These are phyloP conservation scores for Penicillium expansum DNA, from an alignment of 2,329 filamentous ascomycete genomes.

Conservation along the genomic window DNA sequence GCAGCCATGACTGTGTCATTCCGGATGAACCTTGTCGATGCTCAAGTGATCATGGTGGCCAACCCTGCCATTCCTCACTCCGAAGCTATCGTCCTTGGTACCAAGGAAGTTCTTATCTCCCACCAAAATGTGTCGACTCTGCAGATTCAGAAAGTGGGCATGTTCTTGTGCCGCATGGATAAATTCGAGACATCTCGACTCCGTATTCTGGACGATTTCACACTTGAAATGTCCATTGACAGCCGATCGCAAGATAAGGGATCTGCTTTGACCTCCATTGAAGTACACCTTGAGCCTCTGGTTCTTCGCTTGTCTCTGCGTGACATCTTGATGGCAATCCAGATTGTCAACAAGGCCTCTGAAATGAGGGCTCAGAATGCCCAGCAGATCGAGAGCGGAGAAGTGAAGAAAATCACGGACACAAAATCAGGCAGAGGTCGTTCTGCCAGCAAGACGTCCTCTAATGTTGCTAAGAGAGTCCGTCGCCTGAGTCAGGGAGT, in stretches of 20 bases:
- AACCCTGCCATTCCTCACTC: slow-evolving; percentile 87
- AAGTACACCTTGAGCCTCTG: slow-evolving; percentile 84
- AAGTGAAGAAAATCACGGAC: slow-evolving; percentile 52
- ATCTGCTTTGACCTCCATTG: slow-evolving; percentile 69
- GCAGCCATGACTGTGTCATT: slow-evolving; percentile 74
- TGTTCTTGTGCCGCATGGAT: slow-evolving; percentile 99
- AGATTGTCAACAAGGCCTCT: slow-evolving; percentile 86
- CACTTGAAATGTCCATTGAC: slow-evolving; percentile 84
- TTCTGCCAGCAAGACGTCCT: slow-evolving; percentile 45
- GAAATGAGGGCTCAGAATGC: slow-evolving; percentile 66
- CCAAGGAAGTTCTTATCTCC: slow-evolving; percentile 87
- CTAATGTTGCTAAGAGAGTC: slow-evolving; percentile 44
- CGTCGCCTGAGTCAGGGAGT: slow-evolving; percentile 45
- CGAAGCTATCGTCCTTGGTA: slow-evolving; percentile 91
- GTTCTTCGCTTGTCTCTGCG: slow-evolving; percentile 86
- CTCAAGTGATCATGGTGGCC: slow-evolving; percentile 92
- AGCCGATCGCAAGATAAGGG: slow-evolving; percentile 59
- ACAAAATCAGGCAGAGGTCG: slow-evolving; percentile 47
- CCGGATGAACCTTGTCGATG: slow-evolving; percentile 90
- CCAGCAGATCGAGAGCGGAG: slow-evolving; percentile 51
- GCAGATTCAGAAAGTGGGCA: slow-evolving; percentile 89
- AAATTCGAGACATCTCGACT: slow-evolving; percentile 87
- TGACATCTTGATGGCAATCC: slow-evolving; percentile 89
- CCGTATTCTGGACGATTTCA: slow-evolving; percentile 95
- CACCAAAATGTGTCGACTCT: slow-evolving; percentile 92